A percentile compares a stretch with the other conserved stretches of the same genome.
Evolutionary conservation across 257 asterid genomes (phyloP).

Genomic region (Rubia yunnanensis): DNA sequence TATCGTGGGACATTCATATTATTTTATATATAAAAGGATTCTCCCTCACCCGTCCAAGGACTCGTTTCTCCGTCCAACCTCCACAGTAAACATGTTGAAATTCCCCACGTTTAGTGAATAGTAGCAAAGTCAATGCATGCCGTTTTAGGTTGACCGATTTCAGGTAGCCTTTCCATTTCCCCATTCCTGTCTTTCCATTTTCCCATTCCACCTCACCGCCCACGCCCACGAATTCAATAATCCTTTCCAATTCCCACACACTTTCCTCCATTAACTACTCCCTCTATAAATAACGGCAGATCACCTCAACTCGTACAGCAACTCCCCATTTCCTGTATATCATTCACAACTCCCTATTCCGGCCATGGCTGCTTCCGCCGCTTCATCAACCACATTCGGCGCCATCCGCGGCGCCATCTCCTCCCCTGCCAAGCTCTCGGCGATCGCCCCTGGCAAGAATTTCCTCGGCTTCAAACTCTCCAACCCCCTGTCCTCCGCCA

Average conservation of each 20-base stretch:
- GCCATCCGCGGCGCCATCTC: slow-evolving; percentile 29
- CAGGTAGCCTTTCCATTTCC: not conserved
- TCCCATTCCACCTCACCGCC: not conserved
- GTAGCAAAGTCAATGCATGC: not conserved
- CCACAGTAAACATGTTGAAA: not conserved
- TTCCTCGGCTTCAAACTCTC: slow-evolving; percentile 21
- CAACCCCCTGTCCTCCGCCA: slow-evolving; percentile 32
- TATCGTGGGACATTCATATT: too few relatives aligned
- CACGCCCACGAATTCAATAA: not conserved
- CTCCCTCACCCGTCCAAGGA: too few relatives aligned
- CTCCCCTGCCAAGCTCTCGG: slow-evolving; percentile 31
- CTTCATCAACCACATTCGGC: slow-evolving; percentile 37
- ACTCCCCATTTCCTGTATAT: not conserved
- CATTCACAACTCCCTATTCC: not conserved
- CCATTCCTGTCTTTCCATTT: not conserved
- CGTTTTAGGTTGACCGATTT: not conserved
- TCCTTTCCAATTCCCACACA: not conserved
- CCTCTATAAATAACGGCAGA: not conserved
- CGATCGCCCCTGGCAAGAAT: slow-evolving; percentile 24
- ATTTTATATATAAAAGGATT: too few relatives aligned
- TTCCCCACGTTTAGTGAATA: not conserved
- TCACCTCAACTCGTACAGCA: not conserved
- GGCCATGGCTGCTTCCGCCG: slow-evolving; percentile 38
- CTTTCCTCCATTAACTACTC: not conserved
- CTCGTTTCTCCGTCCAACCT: not conserved